phyloP scores from a whole-genome alignment of 352 stramenopile genomes.

The Globisporangium paroecandrum region DNA sequence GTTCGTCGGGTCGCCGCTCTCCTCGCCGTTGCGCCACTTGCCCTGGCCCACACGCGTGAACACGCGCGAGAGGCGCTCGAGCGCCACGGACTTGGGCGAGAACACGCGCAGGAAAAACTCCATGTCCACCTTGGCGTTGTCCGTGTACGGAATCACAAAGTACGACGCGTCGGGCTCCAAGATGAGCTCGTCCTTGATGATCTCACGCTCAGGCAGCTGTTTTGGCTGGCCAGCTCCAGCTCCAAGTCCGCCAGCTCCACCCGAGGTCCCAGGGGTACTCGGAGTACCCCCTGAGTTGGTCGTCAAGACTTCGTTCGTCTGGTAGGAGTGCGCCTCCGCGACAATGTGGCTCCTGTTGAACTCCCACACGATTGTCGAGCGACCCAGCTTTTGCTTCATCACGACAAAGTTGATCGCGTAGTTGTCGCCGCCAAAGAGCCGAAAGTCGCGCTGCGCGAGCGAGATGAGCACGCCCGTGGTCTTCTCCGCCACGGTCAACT shows the following conservation, averaged over 20 bases:
- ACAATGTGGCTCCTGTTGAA: constrained; percentile 57
- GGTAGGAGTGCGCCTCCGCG: constrained; percentile 65
- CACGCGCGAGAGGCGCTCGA: constrained; percentile 74
- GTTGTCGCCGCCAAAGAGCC: constrained; percentile 78
- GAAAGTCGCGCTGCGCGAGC: constrained; percentile 81
- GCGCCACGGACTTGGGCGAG: constrained; percentile 53
- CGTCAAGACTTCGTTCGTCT: constrained; percentile 29
- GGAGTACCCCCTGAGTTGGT: neutral
- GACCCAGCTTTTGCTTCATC: constrained; percentile 56
- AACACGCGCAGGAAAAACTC: constrained; percentile 90
- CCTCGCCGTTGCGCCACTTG: constrained; percentile 55
- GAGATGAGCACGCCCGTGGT: constrained; percentile 62
- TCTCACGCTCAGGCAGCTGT: constrained; percentile 70
- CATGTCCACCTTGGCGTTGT: constrained; percentile 81
- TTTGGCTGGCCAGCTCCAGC: constrained; percentile 18
- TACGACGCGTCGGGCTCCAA: constrained; percentile 74
- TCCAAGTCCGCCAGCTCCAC: neutral
- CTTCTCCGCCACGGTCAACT: constrained; percentile 40
- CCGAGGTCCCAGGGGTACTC: neutral
- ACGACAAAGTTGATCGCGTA: constrained; percentile 88
- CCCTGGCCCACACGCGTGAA: constrained; percentile 62
- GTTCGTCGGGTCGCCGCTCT: constrained; percentile 48
- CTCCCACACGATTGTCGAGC: constrained; percentile 72
- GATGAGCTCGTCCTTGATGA: constrained; percentile 67
- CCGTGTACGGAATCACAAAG: constrained; percentile 81